A percentile compares a stretch with the other conserved stretches of the same genome.
phyloP scores from a whole-genome alignment of 2,329 filamentous ascomycete genomes.

The Colletotrichum viniferum region DNA sequence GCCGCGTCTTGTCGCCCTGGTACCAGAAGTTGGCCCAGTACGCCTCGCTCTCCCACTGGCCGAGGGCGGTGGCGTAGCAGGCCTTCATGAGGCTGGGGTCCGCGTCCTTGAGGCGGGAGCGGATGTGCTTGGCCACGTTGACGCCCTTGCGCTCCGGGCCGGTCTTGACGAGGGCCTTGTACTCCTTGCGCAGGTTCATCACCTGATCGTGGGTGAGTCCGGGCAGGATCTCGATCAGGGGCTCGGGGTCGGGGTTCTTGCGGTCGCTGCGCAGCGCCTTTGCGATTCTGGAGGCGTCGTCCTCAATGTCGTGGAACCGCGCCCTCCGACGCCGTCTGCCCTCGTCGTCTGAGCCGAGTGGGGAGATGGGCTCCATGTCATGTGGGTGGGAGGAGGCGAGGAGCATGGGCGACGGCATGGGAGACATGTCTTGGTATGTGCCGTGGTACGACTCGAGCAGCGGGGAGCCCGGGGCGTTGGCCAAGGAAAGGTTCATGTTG shows the following conservation, averaged over 20 bases:
- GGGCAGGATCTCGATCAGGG: constrained; percentile 84
- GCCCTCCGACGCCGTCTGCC: constrained; percentile 59
- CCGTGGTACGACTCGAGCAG: constrained; percentile 91
- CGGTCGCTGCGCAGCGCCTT: constrained; percentile 73
- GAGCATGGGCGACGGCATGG: constrained; percentile 85
- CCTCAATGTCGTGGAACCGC: constrained; percentile 83
- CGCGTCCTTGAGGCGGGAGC: constrained; percentile 74
- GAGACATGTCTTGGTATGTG: constrained; percentile 92
- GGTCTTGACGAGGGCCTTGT: constrained; percentile 88
- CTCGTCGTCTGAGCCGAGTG: constrained; percentile 55
- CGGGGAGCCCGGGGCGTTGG: constrained; percentile 76
- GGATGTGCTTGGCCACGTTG: constrained; percentile 86
- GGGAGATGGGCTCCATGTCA: constrained; percentile 54
- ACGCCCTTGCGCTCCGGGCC: constrained; percentile 75
- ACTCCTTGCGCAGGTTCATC: constrained; percentile 82
- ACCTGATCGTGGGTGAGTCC: constrained; percentile 86
- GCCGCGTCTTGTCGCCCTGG: constrained; percentile 81
- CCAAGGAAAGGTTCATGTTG: constrained; percentile 45
- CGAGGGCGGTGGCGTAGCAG: constrained; percentile 87
- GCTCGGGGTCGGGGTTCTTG: constrained; percentile 62
- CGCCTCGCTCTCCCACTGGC: constrained; percentile 89
- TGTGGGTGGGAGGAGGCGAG: constrained; percentile 43
- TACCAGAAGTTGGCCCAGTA: constrained; percentile 99
- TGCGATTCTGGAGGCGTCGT: constrained; percentile 78
- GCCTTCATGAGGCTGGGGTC: constrained; percentile 84